A percentile compares a stretch with the other conserved stretches of the same genome.
phyloP scores from a whole-genome alignment of 1,139 yeast genomes.

The Yamadazyma mexicana region DNA sequence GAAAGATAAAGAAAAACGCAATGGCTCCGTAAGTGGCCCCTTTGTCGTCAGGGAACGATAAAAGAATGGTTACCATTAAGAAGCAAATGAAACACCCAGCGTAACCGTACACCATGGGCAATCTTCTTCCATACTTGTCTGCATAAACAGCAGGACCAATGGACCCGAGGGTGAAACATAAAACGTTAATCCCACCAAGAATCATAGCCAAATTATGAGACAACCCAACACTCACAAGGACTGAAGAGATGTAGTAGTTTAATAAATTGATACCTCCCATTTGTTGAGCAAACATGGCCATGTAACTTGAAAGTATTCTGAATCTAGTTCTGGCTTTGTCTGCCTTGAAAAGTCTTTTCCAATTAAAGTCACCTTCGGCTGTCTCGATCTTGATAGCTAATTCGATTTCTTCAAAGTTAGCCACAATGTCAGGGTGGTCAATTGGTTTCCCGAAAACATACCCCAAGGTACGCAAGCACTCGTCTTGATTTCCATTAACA shows the following conservation, averaged over 20 bases:
- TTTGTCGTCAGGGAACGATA: conserved; percentile 7
- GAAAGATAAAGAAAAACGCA: conserved; percentile 15
- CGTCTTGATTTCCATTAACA: conserved; percentile 30
- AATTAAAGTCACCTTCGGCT: conserved; percentile 9
- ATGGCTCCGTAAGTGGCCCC: conserved; percentile 14
- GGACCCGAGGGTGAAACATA: conserved; percentile 48
- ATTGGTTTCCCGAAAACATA: conserved; percentile 11
- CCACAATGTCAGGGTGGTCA: conserved; percentile 9
- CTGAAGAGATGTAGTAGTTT: conserved; percentile 78
- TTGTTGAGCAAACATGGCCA: conserved; percentile 45
- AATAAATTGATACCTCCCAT: conserved; percentile 79
- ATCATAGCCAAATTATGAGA: conserved; percentile 52
- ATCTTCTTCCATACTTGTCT: conserved; percentile 71
- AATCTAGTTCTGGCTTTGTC: conserved; percentile 22
- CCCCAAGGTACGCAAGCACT: conserved; percentile 29
- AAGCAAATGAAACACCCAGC: conserved; percentile 26
- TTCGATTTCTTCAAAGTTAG: conserved; percentile 11
- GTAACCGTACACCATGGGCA: conserved; percentile 52
- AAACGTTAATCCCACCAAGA: conserved; percentile 63
- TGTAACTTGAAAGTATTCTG: conserved; percentile 62
- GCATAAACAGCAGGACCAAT: conserved; percentile 66
- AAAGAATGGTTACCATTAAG: conserved; percentile 13
- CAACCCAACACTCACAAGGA: conserved; percentile 67
- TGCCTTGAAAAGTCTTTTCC: conserved; percentile 11
- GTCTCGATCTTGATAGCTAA: conserved; percentile 13